A percentile compares a stretch with the other conserved stretches of the same genome.
phyloP scores from a whole-genome alignment of 2,329 filamentous ascomycete genomes.

The Orbilia brochopaga region DNA sequence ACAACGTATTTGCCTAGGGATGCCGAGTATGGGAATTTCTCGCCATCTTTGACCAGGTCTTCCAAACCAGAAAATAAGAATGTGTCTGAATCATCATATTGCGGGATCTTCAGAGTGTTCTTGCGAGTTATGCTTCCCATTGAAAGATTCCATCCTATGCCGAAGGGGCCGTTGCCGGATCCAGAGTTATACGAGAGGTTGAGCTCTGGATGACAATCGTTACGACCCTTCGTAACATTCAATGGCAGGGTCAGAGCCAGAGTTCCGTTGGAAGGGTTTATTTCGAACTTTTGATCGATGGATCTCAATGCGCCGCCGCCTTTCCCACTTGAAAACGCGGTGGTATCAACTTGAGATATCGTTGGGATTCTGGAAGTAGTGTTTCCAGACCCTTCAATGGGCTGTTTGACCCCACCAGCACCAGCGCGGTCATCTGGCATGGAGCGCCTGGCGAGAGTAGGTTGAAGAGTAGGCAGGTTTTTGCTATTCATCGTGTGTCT shows the following conservation, averaged over 20 bases:
- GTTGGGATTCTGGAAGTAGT: too few relatives aligned
- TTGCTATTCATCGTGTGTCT: too few relatives aligned
- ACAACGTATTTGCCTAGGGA: slow-evolving; percentile 36
- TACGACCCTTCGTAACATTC: neutral
- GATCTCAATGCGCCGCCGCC: slow-evolving; percentile 10
- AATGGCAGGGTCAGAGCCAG: slow-evolving; percentile 5
- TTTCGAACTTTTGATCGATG: slow-evolving; percentile 17
- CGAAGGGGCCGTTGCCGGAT: slow-evolving; percentile 54
- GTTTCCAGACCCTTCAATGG: too few relatives aligned
- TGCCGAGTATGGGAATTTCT: neutral
- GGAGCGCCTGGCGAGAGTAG: too few relatives aligned
- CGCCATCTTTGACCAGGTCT: slow-evolving; percentile 53
- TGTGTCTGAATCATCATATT: slow-evolving; percentile 52
- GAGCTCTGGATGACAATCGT: slow-evolving; percentile 43
- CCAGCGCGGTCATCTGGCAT: too few relatives aligned
- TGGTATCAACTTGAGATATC: too few relatives aligned
- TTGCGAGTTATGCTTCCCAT: slow-evolving; percentile 50
- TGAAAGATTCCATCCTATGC: slow-evolving; percentile 54
- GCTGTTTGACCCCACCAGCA: too few relatives aligned
- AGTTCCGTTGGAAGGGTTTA: slow-evolving; percentile 16
- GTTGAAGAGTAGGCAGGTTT: too few relatives aligned
- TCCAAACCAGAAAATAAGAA: slow-evolving; percentile 53
- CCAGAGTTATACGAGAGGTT: slow-evolving; percentile 54
- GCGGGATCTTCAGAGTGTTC: slow-evolving; percentile 51
- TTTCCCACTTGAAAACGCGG: too few relatives aligned